Evolutionary conservation across 2,329 filamentous ascomycete genomes (phyloP), one percentile per base, ranked within the genome.

Genomic region (Drechslerella dactyloides): DNA sequence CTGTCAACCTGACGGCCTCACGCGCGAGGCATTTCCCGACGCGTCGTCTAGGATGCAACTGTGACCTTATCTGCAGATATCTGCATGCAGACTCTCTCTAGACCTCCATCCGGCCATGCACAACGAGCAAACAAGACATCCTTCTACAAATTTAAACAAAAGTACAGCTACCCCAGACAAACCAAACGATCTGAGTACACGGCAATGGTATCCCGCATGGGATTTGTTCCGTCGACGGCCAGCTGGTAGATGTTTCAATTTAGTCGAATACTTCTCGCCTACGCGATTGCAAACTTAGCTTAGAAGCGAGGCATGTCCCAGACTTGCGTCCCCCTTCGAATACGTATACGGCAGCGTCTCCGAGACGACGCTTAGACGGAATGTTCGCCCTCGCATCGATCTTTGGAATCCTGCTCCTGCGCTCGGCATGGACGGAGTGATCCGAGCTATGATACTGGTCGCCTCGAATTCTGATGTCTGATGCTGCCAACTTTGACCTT

Each of bases 401-500:
- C 17, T 30, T 27, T 17, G 51, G 55, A 69, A 58, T 19, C 58
- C 51, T 63, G 59, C 27, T 33, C 27, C 27, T 33, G 27, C 27
- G 27, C 27, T 33, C 27, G 8, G 27, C 27, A 33, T 4, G 27
- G 27, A 8, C 27, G 8, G 8, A 33, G 4, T 33, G 27, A 33
- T 52, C 40, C n/a, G 33, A 50, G 60, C 37, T 55, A 33, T 33
- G 8, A 33, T 8, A 33, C 8, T 33, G 27, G 27, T 33, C 68
- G 68, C 68, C 68, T 72, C 68, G 58, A 69, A 57, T 63, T 63
- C 37, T 19, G 33, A 44, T 19, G 51, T 35, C 30, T 19, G 35
- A n/a, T 17, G 13, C 15, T 37, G n/a, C n/a, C 19, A 21, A 56
- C 40, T 59, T 70, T 70, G 66, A 70, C 66, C 33, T 55, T 62